phyloP scores from a whole-genome alignment of 2,329 filamentous ascomycete genomes.

The Stagonosporopsis cucurbitacearum region DNA sequence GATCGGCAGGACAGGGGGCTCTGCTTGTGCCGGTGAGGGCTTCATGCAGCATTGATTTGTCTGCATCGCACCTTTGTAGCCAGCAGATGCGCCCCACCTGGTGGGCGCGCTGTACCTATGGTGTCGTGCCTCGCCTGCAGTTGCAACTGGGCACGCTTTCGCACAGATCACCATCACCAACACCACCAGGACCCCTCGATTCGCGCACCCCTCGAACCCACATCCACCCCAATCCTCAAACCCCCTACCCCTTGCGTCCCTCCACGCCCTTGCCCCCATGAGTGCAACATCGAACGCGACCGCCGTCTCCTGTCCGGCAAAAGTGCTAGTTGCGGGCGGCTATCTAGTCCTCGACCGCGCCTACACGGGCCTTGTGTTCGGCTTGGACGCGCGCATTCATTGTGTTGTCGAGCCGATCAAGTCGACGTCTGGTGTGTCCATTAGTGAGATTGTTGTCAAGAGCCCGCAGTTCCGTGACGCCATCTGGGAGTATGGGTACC shows the following conservation, averaged over 20 bases:
- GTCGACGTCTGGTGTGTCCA: conserved; percentile 66
- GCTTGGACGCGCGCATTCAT: conserved; percentile 69
- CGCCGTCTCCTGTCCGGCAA: conserved; percentile 86
- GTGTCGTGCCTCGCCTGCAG: conserved; percentile 26
- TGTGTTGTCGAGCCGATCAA: conserved; percentile 63
- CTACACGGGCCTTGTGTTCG: conserved; percentile 77
- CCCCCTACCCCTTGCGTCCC: conserved; percentile 19
- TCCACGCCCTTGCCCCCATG: conserved; percentile 4
- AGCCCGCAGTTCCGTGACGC: conserved; percentile 91
- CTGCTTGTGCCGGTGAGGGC: conserved; percentile 12
- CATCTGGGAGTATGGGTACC: conserved; percentile 85
- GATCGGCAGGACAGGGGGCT: conserved; percentile 10
- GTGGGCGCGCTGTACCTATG: too few species aligned
- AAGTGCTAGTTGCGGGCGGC: conserved; percentile 92
- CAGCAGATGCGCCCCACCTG: conserved; percentile 23
- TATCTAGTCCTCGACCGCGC: conserved; percentile 91
- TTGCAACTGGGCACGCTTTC: conserved; percentile 4
- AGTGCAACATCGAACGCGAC: conserved; percentile 28
- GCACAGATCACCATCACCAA: conserved; percentile 26
- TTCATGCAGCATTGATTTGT: conserved; percentile 9
- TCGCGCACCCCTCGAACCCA: conserved; percentile 22
- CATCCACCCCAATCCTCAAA: conserved; percentile 22
- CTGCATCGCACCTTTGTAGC: conserved; percentile 16
- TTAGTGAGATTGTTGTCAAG: conserved; percentile 78
- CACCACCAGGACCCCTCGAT: conserved; percentile 23